Conservation (phyloP, 805 yeast species). For the Blastobotrys parvus region DNA sequence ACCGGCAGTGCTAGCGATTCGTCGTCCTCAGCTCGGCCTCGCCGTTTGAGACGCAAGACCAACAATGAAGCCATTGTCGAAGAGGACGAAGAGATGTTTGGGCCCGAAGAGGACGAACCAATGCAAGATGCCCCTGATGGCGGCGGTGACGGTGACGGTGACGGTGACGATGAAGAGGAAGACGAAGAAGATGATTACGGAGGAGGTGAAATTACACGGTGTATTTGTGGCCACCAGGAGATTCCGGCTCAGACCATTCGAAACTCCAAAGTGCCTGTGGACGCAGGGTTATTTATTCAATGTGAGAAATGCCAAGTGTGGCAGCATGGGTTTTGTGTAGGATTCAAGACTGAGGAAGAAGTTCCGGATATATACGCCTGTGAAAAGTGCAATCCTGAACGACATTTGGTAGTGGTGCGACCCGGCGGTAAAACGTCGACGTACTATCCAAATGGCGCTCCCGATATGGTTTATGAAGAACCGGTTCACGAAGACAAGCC, state of each 20-base stretch:
- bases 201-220: conserved; percentile 41
- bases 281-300: conserved; percentile 90
- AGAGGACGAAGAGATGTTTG: no score
- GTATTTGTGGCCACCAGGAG: conserved; percentile 48
- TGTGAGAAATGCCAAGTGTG: conserved; percentile 92
- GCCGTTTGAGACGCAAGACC: neutral
- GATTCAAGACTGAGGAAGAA: conserved; percentile 60
- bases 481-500: conserved; percentile 22
- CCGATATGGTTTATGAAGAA: neutral
- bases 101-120: neutral
- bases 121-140: neutral
- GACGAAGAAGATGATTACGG: conserved; percentile 10
- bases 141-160: neutral
- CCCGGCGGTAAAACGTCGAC: conserved; percentile 41
- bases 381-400: conserved; percentile 80
- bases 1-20: neutral
- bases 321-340: conserved; percentile 98
- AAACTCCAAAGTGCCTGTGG: conserved; percentile 38
- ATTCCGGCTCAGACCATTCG: conserved; percentile 28
- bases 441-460: conserved; percentile 38
- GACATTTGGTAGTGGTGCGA: conserved; percentile 51
- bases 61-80: neutral
- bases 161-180: conserved; percentile 13
- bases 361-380: conserved; percentile 96
- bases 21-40: neutral